Conservation (phyloP, 1,139 yeast species). For the Nakaseomyces uthaithaninus region DNA sequence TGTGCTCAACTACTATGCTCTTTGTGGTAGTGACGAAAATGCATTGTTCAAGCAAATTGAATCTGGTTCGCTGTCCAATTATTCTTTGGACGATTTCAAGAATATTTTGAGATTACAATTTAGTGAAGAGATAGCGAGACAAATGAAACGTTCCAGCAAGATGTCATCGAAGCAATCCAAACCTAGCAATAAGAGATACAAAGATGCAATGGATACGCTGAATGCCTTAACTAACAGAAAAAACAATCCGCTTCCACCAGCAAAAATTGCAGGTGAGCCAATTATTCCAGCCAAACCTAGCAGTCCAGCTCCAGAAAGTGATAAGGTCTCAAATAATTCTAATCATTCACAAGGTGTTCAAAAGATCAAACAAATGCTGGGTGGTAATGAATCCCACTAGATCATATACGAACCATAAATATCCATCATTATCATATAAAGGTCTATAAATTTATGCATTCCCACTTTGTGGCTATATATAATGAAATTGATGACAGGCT, state of each 20-base stretch:
- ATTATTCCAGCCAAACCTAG: not conserved
- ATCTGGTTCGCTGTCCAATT: slow-evolving; percentile 29
- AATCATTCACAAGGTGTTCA: not conserved
- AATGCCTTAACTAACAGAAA: slow-evolving; percentile 6
- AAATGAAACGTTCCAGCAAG: slow-evolving; percentile 18
- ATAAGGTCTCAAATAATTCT: not conserved
- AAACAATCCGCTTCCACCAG: not conserved
- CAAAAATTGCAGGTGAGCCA: not conserved
- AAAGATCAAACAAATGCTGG: slow-evolving; percentile 2
- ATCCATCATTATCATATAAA: too few species aligned
- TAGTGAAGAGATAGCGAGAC: slow-evolving; percentile 36
- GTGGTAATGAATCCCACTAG: not conserved
- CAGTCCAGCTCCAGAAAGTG: not conserved
- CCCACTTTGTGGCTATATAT: too few species aligned
- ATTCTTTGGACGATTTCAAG: slow-evolving; percentile 24
- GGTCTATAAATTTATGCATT: too few species aligned
- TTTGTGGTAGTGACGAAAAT: slow-evolving; percentile 29
- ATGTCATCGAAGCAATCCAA: slow-evolving; percentile 15
- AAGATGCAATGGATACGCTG: slow-evolving; percentile 22
- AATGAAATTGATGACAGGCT: too few species aligned
- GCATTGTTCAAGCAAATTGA: slow-evolving; percentile 28
- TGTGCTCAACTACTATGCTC: slow-evolving; percentile 51
- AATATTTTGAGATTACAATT: slow-evolving; percentile 41
- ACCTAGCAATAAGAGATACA: slow-evolving; percentile 22
- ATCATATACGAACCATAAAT: too few species aligned